Base-by-base conservation (phyloP, 2,329 filamentous ascomycete genomes). In the Clonostachys byssicola region DNA sequence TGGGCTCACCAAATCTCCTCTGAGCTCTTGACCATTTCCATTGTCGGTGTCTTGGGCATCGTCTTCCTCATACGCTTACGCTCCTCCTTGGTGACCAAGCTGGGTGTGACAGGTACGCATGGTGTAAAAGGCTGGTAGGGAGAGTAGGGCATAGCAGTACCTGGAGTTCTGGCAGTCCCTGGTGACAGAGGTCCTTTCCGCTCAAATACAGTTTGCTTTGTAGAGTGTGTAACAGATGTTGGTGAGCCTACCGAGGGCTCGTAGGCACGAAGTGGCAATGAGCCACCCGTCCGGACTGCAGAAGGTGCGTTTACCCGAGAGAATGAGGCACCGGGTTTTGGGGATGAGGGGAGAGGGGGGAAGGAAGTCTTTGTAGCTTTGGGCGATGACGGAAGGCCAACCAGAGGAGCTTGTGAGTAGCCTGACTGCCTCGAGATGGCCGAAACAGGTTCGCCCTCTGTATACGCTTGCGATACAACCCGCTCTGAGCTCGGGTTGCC, bases 111-210 rank as follows among this genome's bases (percentile, higher is more conserved):
- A 2, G 88, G 88, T 44, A 90, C 77, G 43, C 88, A 73, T 2
- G 88, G 86, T 7, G 85, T 87, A 60, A 85, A 88, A 1, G 88
- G 88, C 71, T 92, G 88, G 56, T 92, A 92, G 0, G 88, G 86
- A 47, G 80, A 83, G 64, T 92, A 92, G 2, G 88, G 88, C 18
- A 84, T 78, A 5, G 78, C 81, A 2, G 77, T 82, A 61, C 72
- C 79, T 0, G 86, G 88, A 4, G 82, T 86, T 42, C 77, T 78
- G 20, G 81, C 71, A 1, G 77, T 80, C 1, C 66, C 67, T 4
- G 83, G 82, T 4, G 80, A 80, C 47, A 80, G 57, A 2, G 78
- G 77, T 1, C 65, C 69, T 18, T 66, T 70, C 34, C 82, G 71
- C 57, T 85, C 81, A 51, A 86, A 80, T 2, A 83, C 78, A 0